Evolutionary conservation across 179 eudicot species (phyloP).

Genomic region (Beta corolliflora): DNA sequence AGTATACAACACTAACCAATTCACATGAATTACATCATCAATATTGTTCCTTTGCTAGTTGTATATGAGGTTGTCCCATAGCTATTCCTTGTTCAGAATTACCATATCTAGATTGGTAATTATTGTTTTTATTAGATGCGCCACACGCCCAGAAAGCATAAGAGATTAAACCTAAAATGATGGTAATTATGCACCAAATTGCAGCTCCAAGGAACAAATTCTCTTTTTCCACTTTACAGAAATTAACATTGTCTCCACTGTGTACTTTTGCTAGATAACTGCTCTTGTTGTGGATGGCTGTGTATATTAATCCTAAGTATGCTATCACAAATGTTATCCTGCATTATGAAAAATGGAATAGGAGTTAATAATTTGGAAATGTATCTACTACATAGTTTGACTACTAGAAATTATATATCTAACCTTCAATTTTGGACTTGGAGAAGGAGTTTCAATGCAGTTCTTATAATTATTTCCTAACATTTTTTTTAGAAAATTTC

Average conservation of each 20-base stretch:
- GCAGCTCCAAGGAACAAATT: slow-evolving; percentile 13
- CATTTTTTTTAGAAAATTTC: no score
- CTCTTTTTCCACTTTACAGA: not conserved
- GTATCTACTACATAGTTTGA: not conserved
- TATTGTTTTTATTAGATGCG: not conserved
- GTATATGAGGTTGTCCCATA: slow-evolving; percentile 15
- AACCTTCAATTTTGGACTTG: no score
- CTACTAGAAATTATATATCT: no score
- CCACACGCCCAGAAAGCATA: slow-evolving; percentile 7
- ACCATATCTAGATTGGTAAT: not conserved
- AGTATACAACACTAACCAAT: not conserved
- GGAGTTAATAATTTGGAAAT: not conserved
- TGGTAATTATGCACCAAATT: slow-evolving; percentile 17
- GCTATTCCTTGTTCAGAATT: not conserved
- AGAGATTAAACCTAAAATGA: not conserved
- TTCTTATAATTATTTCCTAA: no score
- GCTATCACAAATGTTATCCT: slow-evolving; percentile 18
- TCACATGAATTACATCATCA: not conserved
- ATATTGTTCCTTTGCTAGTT: slow-evolving; percentile 1
- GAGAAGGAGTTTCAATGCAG: no score
- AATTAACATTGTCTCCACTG: not conserved
- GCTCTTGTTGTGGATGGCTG: slow-evolving; percentile 16
- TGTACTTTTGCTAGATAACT: not conserved
- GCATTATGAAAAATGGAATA: not conserved
- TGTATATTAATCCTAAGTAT: slow-evolving; percentile 6